Evolutionary conservation across 164 flowering plant species (phyloP), one percentile per base, ranked within the genome.

Genomic region (Vitis rotundifolia): DNA sequence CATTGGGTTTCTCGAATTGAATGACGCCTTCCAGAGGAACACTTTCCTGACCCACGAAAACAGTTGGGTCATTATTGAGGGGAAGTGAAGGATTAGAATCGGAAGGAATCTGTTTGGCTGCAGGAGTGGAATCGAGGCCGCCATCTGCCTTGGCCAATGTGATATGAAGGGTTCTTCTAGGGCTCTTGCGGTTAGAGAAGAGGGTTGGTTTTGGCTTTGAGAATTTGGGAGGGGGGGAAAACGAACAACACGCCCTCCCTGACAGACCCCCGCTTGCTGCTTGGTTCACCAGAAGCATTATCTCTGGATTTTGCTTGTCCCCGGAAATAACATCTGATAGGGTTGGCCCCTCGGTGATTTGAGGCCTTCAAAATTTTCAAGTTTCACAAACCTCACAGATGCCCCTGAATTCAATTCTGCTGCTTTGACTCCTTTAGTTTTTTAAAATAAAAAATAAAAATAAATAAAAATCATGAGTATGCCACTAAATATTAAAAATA

Each of bases 1-100:
- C 78, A 61, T 57, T 56, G 66, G 97, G 92, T 73, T 90, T 92
- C 13, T 91, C 97, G 71, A 89, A 87, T 78, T 89, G 98, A 80
- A 94, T 94, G 11, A 91, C 99, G 18, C 99, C 97, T 76, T 94
- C 99, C 53, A 92, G 76, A 55, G 97, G 94, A 61, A 92, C 88
- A 52, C 70, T 71, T 8, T 87, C 91, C 59, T 80, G 78, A 16
- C 85, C 88, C 5, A 87, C 86, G 14, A 83, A 70, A 49, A 78
- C 85, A 5, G 86, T 70, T 51, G 80, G 76, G 28, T 74, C 68
- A 3, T 56, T 49, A 29, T 53, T 28, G 52, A 47, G 58, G n/a
- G 75, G 53, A 1, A 77, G 65, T 7, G 64, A 68, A 59, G 73
- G 57, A 11, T 71, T 9, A 13, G 69, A 11, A 60, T 54, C 19